phyloP scores from a whole-genome alignment of 768 basidiomycete genomes.

The Psilocybe tampanensis region DNA sequence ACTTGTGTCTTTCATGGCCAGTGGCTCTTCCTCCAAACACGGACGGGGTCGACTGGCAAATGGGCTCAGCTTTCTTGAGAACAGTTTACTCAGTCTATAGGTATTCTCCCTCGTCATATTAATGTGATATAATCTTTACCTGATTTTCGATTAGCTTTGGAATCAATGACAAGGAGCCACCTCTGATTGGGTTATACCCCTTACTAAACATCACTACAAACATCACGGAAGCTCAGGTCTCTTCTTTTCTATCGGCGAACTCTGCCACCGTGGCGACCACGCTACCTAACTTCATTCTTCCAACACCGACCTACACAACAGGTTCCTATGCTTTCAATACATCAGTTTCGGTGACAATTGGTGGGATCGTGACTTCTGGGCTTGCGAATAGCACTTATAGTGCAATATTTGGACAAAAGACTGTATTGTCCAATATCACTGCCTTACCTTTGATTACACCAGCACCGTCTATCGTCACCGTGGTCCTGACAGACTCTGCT shows the following conservation, averaged over 20 bases:
- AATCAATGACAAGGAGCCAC: conserved; percentile 72
- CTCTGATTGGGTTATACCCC: conserved; percentile 77
- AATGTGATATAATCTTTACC: neutral
- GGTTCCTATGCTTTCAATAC: conserved; percentile 73
- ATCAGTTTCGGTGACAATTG: conserved; percentile 54
- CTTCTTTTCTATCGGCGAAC: conserved; percentile 57
- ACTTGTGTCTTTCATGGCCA: conserved; percentile 78
- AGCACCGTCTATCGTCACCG: conserved; percentile 51
- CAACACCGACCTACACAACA: conserved; percentile 64
- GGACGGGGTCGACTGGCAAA: conserved; percentile 84
- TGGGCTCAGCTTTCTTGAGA: conserved; percentile 72
- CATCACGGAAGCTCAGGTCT: conserved; percentile 43
- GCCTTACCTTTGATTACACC: conserved; percentile 61
- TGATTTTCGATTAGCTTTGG: conserved; percentile 55
- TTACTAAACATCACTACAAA: conserved; percentile 46
- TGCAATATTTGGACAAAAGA: conserved; percentile 50
- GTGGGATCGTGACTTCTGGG: conserved; percentile 59
- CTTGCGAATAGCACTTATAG: conserved; percentile 75
- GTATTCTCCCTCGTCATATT: conserved; percentile 31
- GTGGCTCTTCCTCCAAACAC: conserved; percentile 62
- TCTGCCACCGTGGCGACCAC: conserved; percentile 70
- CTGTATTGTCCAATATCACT: conserved; percentile 41
- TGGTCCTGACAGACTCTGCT: conserved; percentile 56
- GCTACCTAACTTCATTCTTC: conserved; percentile 69
- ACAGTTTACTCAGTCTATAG: conserved; percentile 83